These are phyloP conservation scores for Cercospora sp. DNA, from an alignment of 2,329 filamentous ascomycete species.

Conservation along the genomic window DNA sequence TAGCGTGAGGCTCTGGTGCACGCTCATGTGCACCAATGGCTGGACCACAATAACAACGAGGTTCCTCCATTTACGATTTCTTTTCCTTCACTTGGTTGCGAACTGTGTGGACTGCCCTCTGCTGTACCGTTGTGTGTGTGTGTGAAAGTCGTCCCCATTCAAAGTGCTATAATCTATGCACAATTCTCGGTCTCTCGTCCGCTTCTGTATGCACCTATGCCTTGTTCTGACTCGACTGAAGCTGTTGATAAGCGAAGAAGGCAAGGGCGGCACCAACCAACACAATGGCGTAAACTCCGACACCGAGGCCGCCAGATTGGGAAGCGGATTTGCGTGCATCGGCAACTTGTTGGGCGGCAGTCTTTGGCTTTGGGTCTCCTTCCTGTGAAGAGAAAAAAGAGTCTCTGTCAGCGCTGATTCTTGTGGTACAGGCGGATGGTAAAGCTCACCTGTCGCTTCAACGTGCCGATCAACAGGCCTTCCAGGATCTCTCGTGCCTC, in stretches of 20 bases:
- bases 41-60: neutral
- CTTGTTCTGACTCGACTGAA: conserved; percentile 59
- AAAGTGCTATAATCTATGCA: neutral
- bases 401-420: neutral
- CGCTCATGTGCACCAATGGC: neutral
- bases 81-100: neutral
- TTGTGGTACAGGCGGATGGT: neutral
- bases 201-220: conserved; percentile 23
- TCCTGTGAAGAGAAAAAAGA: conserved; percentile 51
- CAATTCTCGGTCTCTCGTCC: neutral
- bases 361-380: conserved; percentile 75
- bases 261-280: conserved; percentile 74
- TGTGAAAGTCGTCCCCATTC: neutral
- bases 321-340: conserved; percentile 51
- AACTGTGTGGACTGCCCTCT: neutral
- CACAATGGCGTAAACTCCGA: conserved; percentile 79
- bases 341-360: conserved; percentile 53
- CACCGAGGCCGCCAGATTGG: conserved; percentile 59
- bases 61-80: neutral
- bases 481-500: conserved; percentile 94
- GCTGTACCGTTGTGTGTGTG: neutral
- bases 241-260: conserved; percentile 82
- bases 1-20: conserved; percentile 7
- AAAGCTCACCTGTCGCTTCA: conserved; percentile 75
- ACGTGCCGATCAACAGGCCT: conserved; percentile 68